Evolutionary conservation across 2,329 filamentous ascomycete genomes (phyloP).

Genomic region (Ascochyta clinopodiicola): DNA sequence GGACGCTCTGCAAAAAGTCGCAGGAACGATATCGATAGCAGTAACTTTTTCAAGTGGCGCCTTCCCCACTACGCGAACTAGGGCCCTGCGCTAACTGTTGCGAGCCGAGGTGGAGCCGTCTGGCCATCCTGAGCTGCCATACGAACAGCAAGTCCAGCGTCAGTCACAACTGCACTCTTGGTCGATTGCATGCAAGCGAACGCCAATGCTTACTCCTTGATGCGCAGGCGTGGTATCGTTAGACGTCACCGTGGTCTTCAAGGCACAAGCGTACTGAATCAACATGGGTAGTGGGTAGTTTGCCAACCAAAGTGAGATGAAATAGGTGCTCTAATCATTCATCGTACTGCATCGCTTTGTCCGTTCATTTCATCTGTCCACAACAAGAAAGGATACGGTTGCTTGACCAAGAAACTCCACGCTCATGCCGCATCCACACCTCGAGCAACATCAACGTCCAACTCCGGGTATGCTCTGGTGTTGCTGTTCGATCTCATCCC

Average conservation of each 20-base stretch:
- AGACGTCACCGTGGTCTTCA: too few species aligned
- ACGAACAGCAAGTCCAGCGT: neutral
- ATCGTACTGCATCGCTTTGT: conserved; percentile 10
- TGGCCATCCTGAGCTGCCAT: neutral
- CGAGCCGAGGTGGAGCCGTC: conserved; percentile 3
- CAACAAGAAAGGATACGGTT: neutral
- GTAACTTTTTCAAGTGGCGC: conserved; percentile 11
- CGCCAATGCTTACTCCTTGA: too few species aligned
- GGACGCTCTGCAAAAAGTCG: conserved; percentile 26
- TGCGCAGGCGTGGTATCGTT: too few species aligned
- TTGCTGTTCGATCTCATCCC: neutral
- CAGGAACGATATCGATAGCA: conserved; percentile 23
- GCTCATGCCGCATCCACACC: neutral
- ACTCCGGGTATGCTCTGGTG: neutral
- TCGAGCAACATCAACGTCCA: neutral
- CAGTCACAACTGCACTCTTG: neutral
- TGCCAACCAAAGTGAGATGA: neutral
- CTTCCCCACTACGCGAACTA: conserved; percentile 4
- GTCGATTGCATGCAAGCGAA: too few species aligned
- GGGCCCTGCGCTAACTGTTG: neutral
- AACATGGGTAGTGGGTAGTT: neutral
- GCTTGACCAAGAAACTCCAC: neutral
- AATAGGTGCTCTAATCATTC: neutral
- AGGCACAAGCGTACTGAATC: too few species aligned
- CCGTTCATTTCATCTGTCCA: neutral